Conservation (phyloP, 179 eudicot species). For the Monotropa hypopitys region DNA sequence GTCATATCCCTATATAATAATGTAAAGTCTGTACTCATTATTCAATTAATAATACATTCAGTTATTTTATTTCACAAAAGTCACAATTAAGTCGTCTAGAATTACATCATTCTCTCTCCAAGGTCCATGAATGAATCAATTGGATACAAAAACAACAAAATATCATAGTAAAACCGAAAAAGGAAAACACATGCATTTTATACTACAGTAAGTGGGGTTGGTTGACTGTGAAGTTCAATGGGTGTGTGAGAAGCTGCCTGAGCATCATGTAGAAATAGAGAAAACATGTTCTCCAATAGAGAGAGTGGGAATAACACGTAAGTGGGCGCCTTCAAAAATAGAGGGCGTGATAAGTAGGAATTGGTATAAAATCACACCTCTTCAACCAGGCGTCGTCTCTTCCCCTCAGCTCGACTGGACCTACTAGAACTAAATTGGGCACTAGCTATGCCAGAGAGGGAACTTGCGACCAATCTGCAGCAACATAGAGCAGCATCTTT, state of each 20-base stretch:
- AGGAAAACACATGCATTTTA: background rate
- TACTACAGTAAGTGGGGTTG: background rate
- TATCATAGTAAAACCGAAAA: background rate
- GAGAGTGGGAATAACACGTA: background rate
- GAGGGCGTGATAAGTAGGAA: background rate
- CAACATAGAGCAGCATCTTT: conserved; percentile 95
- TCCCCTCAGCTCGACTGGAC: conserved; percentile 71
- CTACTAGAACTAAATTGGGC: conserved; percentile 51
- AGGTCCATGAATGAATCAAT: background rate
- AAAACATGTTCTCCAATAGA: background rate
- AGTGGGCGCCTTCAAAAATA: background rate
- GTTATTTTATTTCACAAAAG: no score
- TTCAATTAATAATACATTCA: no score
- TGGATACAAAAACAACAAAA: background rate
- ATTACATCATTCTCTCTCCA: background rate
- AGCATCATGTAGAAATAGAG: background rate
- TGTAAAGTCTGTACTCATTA: no score
- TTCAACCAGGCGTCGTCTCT: conserved; percentile 65
- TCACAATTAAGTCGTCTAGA: no score
- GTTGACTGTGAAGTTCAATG: background rate
- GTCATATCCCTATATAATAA: no score
- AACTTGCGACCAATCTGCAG: conserved; percentile 70
- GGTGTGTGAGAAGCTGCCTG: background rate
- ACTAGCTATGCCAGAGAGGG: conserved; percentile 40
- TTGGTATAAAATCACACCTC: conserved; percentile 42